These are phyloP conservation scores for Leishmania amazonensis DNA, from an alignment of 208 protist species.

Conservation along the genomic window DNA sequence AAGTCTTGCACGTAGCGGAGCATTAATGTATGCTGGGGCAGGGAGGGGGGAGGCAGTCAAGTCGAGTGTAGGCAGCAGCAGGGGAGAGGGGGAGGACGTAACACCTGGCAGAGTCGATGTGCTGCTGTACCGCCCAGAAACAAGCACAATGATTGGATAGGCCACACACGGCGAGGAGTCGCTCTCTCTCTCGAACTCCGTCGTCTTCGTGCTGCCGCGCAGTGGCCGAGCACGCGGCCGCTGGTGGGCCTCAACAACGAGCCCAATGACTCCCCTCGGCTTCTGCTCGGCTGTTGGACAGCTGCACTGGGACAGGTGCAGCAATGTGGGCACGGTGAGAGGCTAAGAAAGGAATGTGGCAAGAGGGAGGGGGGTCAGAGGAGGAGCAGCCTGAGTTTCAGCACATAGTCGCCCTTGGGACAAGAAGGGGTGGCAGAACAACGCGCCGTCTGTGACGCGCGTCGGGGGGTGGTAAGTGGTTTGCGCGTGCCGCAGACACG, in stretches of 20 bases:
- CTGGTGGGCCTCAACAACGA: not conserved
- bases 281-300: not conserved
- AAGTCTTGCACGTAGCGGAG: conserved; percentile 32
- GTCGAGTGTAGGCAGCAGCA: not conserved
- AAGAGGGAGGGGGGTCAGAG: not conserved
- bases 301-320: not conserved
- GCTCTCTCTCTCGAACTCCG: not conserved
- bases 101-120: not conserved
- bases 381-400: not conserved
- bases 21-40: conserved; percentile 10
- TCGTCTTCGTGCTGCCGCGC: not conserved
- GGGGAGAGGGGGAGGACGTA: too few relatives aligned
- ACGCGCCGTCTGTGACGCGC: not conserved
- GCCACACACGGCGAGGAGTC: not conserved
- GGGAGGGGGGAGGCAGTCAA: not conserved
- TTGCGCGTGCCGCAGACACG: not conserved
- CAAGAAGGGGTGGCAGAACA: not conserved
- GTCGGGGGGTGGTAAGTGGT: not conserved
- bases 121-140: not conserved
- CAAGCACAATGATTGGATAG: not conserved
- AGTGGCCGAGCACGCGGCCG: not conserved
- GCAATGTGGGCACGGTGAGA: not conserved
- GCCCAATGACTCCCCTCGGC: not conserved
- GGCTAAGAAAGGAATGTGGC: not conserved
- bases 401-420: not conserved